These are phyloP conservation scores for Thielaviopsis musarum DNA, from an alignment of 2,329 filamentous ascomycete species.

Conservation along the genomic window DNA sequence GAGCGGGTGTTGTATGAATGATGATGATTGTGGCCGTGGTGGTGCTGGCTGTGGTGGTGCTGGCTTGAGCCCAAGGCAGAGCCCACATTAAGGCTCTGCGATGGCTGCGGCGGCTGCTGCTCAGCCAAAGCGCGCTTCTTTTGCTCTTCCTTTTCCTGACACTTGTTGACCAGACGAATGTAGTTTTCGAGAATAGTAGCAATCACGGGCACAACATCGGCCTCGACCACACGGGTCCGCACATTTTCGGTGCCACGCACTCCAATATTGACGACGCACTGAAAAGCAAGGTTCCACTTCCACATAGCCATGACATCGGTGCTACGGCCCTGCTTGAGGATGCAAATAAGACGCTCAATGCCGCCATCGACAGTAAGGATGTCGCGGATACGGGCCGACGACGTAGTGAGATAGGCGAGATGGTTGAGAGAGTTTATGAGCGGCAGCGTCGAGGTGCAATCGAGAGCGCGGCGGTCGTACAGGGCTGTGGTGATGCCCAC, in stretches of 20 bases:
- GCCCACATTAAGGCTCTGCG: no score
- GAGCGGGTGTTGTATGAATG: constrained; percentile 29
- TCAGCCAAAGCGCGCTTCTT: constrained; percentile 30
- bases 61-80: no score
- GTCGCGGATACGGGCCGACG: constrained; percentile 89
- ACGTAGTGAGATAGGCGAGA: constrained; percentile 94
- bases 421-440: constrained; percentile 99
- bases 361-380: constrained; percentile 98
- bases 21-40: constrained; percentile 20
- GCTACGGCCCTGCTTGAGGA: constrained; percentile 90
- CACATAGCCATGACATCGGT: constrained; percentile 99
- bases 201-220: constrained; percentile 97
- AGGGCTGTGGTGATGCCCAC: constrained; percentile 97
- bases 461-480: constrained; percentile 90
- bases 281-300: constrained; percentile 99
- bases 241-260: constrained; percentile 90
- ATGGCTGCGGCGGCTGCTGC: no score
- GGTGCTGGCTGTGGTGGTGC: background rate
- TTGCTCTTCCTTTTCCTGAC: constrained; percentile 51
- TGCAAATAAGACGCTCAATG: constrained; percentile 90
- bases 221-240: constrained; percentile 87
- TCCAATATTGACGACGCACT: constrained; percentile 97
- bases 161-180: constrained; percentile 87
- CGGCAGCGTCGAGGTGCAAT: constrained; percentile 93
- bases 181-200: constrained; percentile 98